These are phyloP conservation scores for Geotrichum reessii DNA, from an alignment of 1,139 yeast genomes.

Conservation along the genomic window DNA sequence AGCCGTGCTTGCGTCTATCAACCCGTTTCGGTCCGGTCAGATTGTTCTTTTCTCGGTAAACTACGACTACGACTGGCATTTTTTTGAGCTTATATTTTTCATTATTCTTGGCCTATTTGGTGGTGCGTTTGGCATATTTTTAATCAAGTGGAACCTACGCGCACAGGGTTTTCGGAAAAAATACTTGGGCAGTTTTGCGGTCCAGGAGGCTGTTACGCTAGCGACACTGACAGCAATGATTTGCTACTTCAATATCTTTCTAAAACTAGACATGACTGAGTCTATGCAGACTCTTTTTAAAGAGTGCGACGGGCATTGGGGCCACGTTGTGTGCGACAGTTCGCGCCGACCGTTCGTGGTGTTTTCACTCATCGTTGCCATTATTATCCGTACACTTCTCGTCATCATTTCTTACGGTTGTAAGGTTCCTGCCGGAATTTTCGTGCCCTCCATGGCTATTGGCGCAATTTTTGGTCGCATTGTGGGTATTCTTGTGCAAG, in stretches of 20 bases:
- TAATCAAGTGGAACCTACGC: slow-evolving; percentile 71
- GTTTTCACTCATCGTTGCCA: slow-evolving; percentile 61
- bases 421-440: slow-evolving; percentile 91
- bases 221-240: slow-evolving; percentile 67
- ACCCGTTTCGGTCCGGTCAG: slow-evolving; percentile 93
- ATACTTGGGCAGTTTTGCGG: slow-evolving; percentile 52
- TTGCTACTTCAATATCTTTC: slow-evolving; percentile 77
- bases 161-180: slow-evolving; percentile 75
- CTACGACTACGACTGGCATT: slow-evolving; percentile 82
- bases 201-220: slow-evolving; percentile 65
- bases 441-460: slow-evolving; percentile 94
- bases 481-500: slow-evolving; percentile 64
- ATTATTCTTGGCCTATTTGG: slow-evolving; percentile 81
- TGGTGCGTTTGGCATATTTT: slow-evolving; percentile 79
- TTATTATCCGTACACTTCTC: slow-evolving; percentile 60
- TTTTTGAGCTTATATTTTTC: slow-evolving; percentile 77
- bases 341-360: slow-evolving; percentile 35
- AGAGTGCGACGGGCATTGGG: slow-evolving; percentile 55
- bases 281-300: slow-evolving; percentile 85
- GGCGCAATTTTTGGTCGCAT: slow-evolving; percentile 94
- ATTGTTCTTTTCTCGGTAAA: slow-evolving; percentile 84
- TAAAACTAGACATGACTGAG: slow-evolving; percentile 89
- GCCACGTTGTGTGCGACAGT: slow-evolving; percentile 26
- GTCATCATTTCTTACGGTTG: slow-evolving; percentile 86
- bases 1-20: slow-evolving; percentile 59